phyloP scores from a whole-genome alignment of 225 moss, liverwort and hornwort species.

The Rhytidiadelphus loreus region DNA sequence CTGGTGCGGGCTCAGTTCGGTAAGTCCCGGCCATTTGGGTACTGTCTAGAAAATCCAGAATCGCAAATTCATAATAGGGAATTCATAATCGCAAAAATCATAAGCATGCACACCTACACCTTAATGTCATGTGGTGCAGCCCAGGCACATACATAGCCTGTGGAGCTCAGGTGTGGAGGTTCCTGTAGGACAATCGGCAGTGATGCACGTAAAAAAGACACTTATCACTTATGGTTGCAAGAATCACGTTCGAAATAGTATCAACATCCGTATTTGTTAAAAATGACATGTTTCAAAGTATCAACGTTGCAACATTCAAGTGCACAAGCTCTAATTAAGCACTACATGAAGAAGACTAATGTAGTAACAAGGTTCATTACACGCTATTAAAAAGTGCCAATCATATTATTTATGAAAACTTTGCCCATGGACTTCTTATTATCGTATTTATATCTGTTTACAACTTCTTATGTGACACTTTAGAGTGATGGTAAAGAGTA shows the following conservation, averaged over 20 bases:
- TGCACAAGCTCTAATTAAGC: not conserved
- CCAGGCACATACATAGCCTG: not conserved
- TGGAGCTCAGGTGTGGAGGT: not conserved
- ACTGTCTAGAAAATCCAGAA: not conserved
- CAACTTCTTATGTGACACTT: not conserved
- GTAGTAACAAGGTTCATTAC: not conserved
- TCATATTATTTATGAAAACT: not conserved
- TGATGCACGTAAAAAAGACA: not conserved
- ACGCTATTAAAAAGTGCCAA: not conserved
- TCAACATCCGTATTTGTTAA: not conserved
- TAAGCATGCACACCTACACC: not conserved
- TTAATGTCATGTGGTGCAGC: not conserved
- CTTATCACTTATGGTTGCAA: not conserved
- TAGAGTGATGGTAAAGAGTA: not conserved
- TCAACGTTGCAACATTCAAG: not conserved
- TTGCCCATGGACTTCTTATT: not conserved
- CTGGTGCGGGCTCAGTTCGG: not conserved
- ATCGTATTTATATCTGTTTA: not conserved
- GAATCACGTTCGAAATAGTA: not conserved
- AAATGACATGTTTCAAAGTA: not conserved
- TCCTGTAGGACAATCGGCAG: not conserved
- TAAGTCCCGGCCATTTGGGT: not conserved
- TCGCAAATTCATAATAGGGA: not conserved
- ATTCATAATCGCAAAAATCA: not conserved
- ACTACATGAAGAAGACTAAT: not conserved